Base-by-base conservation (phyloP, 176 grass and related monocot species). In the Avena eriantha region DNA sequence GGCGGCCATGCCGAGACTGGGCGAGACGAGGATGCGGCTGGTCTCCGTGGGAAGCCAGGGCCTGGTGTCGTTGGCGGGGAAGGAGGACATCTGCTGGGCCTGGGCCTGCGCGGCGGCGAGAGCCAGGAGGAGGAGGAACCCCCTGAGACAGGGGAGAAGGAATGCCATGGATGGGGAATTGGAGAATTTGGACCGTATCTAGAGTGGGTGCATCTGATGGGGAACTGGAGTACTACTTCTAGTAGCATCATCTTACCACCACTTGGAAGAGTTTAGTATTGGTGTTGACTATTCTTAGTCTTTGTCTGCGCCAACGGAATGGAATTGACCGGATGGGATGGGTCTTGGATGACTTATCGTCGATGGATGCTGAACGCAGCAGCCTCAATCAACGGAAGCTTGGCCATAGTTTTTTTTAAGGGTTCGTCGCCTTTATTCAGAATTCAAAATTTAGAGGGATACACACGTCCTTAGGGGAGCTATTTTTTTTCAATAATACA, bases 21-120 rank as follows among this genome's bases (percentile, higher is more conserved):
- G 15, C 3, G 95, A 95, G 66, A 89, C 80, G 78, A 98, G 95
- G 76, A 17, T 65, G 63, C 80, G 88, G 85, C 73, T 76, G 67
- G 26, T 59, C 19, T 92, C 51, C 3, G 53, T 48, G 3, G 93
- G 88, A n/a, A 36, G 3, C 95, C 95, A 98, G 0, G 78, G 19
- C 3, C 13, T 58, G 45, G 61, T 69, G 66, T 92, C 65, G 34
- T 72, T 88, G 26, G 33, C 26, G 59, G 90, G 87, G 71, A 93
- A 89, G 65, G 89, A 69, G 16, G 0, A 0, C 58, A 86, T 76
- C 61, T 51, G 19, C 77, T 85, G 70, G 3, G 55, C 21, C 73
- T 69, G 66, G 16, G 7, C 66, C 34, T 69, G 73, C 10, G 78
- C 83, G 19, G 59, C 85, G 46, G 83, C 61, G 66, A 87, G 43